phyloP scores from a whole-genome alignment of 2,329 filamentous ascomycete species.

The Microascus cirrosus region DNA sequence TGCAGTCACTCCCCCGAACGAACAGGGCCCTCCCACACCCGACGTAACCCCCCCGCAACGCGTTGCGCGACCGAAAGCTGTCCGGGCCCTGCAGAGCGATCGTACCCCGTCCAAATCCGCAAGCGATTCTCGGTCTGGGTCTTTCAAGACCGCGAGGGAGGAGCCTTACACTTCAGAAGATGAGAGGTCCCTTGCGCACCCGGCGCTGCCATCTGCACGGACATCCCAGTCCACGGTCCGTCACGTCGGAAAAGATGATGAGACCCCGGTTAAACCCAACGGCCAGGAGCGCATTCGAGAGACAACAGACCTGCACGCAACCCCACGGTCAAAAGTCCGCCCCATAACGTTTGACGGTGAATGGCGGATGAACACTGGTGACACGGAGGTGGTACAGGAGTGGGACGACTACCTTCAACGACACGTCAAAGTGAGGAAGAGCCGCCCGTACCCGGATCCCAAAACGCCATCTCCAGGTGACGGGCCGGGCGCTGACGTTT shows the following conservation, averaged over 20 bases:
- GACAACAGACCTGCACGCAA: slow-evolving; percentile 17
- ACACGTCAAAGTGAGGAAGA: slow-evolving; percentile 42
- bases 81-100: slow-evolving; percentile 35
- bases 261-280: slow-evolving; percentile 20
- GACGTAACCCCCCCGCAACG: slow-evolving; percentile 61
- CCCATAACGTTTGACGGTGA: slow-evolving; percentile 48
- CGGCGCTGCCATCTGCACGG: slow-evolving; percentile 24
- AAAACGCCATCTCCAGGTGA: slow-evolving; percentile 13
- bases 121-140: slow-evolving; percentile 53
- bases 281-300: slow-evolving; percentile 28
- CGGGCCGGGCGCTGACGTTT: slow-evolving; percentile 21
- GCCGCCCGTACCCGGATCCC: slow-evolving; percentile 14
- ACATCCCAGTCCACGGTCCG: slow-evolving; percentile 33
- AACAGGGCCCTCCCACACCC: slow-evolving; percentile 61
- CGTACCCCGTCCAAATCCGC: slow-evolving; percentile 35
- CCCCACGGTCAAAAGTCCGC: slow-evolving; percentile 31
- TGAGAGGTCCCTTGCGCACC: slow-evolving; percentile 30
- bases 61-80: slow-evolving; percentile 26
- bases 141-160: slow-evolving; percentile 62
- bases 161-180: slow-evolving; percentile 52
- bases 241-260: slow-evolving; percentile 18
- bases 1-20: slow-evolving; percentile 51
- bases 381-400: slow-evolving; percentile 36
- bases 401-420: slow-evolving; percentile 43
- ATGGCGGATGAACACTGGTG: slow-evolving; percentile 32